phyloP scores from a whole-genome alignment of 306 rosid genomes.

The Castanea sativa region DNA sequence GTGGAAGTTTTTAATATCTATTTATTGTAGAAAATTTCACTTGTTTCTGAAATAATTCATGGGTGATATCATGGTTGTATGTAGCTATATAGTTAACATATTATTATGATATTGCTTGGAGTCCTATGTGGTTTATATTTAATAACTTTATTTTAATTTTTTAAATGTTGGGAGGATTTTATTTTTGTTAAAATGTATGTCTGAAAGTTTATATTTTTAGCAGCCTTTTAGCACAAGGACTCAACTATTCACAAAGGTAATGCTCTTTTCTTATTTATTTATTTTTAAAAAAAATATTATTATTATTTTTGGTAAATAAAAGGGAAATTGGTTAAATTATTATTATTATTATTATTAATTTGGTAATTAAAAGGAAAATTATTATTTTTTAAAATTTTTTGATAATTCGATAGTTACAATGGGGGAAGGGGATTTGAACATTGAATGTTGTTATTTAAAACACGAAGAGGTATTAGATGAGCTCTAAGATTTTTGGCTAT shows the following conservation, averaged over 20 bases:
- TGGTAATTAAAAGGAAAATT: too few relatives aligned
- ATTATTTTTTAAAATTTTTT: too few relatives aligned
- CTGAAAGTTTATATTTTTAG: constrained; percentile 23
- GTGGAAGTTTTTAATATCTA: not conserved
- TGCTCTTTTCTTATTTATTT: constrained; percentile 4
- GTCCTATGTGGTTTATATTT: constrained; percentile 15
- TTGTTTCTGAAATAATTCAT: constrained; percentile 4
- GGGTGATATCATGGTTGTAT: not conserved
- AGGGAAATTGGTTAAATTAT: too few relatives aligned
- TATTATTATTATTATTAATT: too few relatives aligned
- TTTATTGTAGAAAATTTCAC: constrained; percentile 1
- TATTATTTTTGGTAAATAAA: too few relatives aligned
- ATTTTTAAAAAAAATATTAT: too few relatives aligned
- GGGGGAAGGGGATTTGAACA: too few relatives aligned
- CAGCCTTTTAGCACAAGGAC: constrained; percentile 94
- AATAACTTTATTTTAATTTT: not conserved
- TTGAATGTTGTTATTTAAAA: too few relatives aligned
- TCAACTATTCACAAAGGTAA: constrained; percentile 79
- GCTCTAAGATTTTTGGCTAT: too few relatives aligned
- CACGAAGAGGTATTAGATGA: rapidly evolving
- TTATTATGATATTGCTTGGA: constrained; percentile 15
- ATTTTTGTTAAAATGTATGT: constrained; percentile 3
- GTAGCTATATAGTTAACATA: not conserved
- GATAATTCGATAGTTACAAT: too few relatives aligned
- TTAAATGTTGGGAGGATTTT: constrained; percentile 4